Evolutionary conservation across 75 land plant genomes (phyloP).

Genomic region (Pinus taeda): DNA sequence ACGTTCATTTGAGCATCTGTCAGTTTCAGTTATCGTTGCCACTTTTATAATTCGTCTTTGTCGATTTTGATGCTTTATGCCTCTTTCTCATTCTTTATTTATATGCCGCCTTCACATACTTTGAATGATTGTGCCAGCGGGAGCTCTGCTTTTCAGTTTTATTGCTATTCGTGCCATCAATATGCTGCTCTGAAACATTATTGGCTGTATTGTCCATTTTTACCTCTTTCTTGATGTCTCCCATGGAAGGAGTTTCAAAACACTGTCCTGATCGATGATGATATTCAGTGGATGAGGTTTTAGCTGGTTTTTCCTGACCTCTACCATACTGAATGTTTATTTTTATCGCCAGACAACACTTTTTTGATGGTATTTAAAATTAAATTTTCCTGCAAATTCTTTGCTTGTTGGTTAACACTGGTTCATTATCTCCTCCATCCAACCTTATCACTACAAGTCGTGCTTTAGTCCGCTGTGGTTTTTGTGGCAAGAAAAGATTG

Average conservation of each 20-base stretch:
- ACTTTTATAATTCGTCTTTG: too few species aligned
- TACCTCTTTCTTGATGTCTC: conserved; percentile 8
- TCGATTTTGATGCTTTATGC: neutral
- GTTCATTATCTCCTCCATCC: conserved; percentile 59
- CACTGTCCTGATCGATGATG: conserved; percentile 16
- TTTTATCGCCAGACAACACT: conserved; percentile 47
- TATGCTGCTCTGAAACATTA: conserved; percentile 16
- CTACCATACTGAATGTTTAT: conserved; percentile 17
- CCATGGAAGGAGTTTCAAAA: conserved; percentile 7
- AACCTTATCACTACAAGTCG: conserved; percentile 79
- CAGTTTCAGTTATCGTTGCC: too few species aligned
- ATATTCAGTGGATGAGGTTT: conserved; percentile 16
- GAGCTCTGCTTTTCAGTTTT: conserved; percentile 10
- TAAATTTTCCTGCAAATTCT: conserved; percentile 41
- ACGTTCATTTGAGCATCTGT: too few species aligned
- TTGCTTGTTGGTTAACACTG: conserved; percentile 14
- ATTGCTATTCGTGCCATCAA: conserved; percentile 31
- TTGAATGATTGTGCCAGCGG: conserved; percentile 13
- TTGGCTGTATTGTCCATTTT: conserved; percentile 3
- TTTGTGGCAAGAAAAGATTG: conserved; percentile 44
- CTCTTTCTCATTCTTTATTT: too few species aligned
- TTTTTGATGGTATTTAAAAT: conserved; percentile 74
- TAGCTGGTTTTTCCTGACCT: conserved; percentile 13
- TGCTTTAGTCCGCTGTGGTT: conserved; percentile 48
- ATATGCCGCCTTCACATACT: neutral